Evolutionary conservation across 371 early-diverging fungal species (phyloP).

Genomic region (Cokeromyces recurvatus): DNA sequence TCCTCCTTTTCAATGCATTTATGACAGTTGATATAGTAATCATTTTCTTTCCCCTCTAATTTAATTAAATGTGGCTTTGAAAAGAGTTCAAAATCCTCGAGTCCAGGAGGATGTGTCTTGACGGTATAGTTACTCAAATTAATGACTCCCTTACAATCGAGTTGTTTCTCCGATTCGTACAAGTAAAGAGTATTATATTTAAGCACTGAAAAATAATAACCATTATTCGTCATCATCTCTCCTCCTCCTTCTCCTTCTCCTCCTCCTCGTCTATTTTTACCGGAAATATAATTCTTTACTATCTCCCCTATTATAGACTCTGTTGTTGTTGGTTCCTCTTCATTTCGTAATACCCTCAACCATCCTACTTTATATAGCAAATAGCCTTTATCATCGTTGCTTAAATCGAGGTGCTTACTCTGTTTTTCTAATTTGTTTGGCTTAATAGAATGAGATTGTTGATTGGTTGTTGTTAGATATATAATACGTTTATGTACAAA

Average conservation of each 20-base stretch:
- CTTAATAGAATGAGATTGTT: too few relatives aligned
- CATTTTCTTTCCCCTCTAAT: constrained; percentile 16
- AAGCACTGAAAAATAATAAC: constrained; percentile 69
- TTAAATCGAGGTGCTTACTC: too few relatives aligned
- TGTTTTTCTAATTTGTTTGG: too few relatives aligned
- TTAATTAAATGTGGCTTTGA: constrained; percentile 51
- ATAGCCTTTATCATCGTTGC: too few relatives aligned
- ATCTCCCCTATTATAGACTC: constrained; percentile 34
- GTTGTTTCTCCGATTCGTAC: constrained; percentile 78
- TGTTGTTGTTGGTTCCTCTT: constrained; percentile 19
- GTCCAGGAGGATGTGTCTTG: constrained; percentile 54
- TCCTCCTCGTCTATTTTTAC: constrained; percentile 5
- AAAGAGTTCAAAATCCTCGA: constrained; percentile 59
- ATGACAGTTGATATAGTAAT: constrained; percentile 53
- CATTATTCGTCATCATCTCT: background rate
- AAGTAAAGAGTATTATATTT: constrained; percentile 76
- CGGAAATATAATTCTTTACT: constrained; percentile 36
- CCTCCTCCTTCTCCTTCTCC: background rate
- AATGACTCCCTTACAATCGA: constrained; percentile 77
- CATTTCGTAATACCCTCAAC: constrained; percentile 38
- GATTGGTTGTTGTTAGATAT: too few relatives aligned
- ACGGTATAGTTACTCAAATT: constrained; percentile 63
- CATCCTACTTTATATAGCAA: constrained; percentile 56
- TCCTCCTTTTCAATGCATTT: constrained; percentile 82
- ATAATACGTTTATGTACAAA: too few relatives aligned